Evolutionary conservation across 306 rosid species (phyloP), one percentile per base, ranked within the genome.

Genomic region (Sindora glabra): DNA sequence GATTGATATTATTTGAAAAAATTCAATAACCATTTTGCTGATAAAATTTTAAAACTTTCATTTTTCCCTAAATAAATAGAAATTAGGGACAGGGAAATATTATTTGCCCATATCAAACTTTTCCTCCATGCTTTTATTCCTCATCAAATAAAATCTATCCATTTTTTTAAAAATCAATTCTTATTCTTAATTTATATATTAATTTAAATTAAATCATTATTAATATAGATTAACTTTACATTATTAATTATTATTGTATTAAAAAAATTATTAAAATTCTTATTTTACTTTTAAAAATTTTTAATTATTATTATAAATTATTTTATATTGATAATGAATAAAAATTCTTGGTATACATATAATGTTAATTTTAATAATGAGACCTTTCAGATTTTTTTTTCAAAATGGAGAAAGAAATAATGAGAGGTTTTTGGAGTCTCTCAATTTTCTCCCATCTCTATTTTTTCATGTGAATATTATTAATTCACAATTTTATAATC

Each of bases 61-160:
- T 47, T 36, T 8, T 16, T 34, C 80, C 63, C 44, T 34, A 52
- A 52, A 63, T 29, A 26, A 26, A 9, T 57, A 47, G 23, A 56
- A 48, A 19, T 37, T 66, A 70, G 65, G 72, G 72, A 65, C 46
- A 48, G 68, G 40, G 66, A 77, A 80, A 82, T 79, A 82, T 84
- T 69, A 73, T 77, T 29, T 75, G 77, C 80, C 46, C 40, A 59
- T 80, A 68, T 80, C 75, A 65, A 89, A 88, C 81, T 79, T 75
- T 74, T 78, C 76, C 62, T 29, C 52, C 47, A n/a, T 56, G 50
- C 58, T 24, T 59, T 67, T 58, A 73, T 56, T 38, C 65, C 54
- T 67, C 71, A 68, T 64, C 63, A 77, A 70, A 69, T 17, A 59
- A 74, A 71, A 65, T 65, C 59, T 32, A n/a, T n/a, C n/a, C n/a